Evolutionary conservation across 2,329 filamentous ascomycete genomes (phyloP), one percentile per base, ranked within the genome.

Genomic region (Colletotrichum spinosum): DNA sequence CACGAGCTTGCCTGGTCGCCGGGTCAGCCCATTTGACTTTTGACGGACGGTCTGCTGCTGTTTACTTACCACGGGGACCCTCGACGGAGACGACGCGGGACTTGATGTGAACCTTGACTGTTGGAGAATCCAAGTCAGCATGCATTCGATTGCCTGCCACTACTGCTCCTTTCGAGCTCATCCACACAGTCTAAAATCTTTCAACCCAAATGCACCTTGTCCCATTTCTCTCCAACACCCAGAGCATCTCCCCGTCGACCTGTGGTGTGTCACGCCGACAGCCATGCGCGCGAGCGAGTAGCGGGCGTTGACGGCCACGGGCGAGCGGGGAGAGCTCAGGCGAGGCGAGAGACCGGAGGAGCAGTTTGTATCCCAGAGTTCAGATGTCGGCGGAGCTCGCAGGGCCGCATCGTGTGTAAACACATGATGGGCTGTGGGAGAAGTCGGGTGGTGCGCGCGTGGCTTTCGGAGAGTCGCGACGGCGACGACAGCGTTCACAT

Each of bases 61-160:
- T 2, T 12, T 11, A 76, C 84, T 79, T 90, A 92, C 90, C 94
- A 87, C 94, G 90, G 82, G 95, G 93, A 81, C 96, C 96, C 88
- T 97, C 95, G 81, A 99, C 96, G 79, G 93, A 97, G 82, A 99
- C 92, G 80, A 93, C 86, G 82, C 96, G 90, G 79, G 95, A 96
- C 89, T 97, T 97, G 88, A 99, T 99, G 85, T 87, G 83, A 84
- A 99, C 89, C 89, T 95, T 97, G 90, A 99, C 96, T 97, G 81
- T 84, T 76, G 68, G 77, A 71, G 68, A 73, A 71, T 73, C 69
- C 62, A 72, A 61, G 71, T 81, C 72, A 80, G 78, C 74, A 69
- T 67, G 67, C 67, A 69, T 69, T 69, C 67, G 39, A 67, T 64
- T 68, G 67, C 67, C 56, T 67, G 67, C 67, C 67, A 68, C 67